Base-by-base conservation (phyloP, 2,329 filamentous ascomycete genomes). In the Gyromitra esculenta region DNA sequence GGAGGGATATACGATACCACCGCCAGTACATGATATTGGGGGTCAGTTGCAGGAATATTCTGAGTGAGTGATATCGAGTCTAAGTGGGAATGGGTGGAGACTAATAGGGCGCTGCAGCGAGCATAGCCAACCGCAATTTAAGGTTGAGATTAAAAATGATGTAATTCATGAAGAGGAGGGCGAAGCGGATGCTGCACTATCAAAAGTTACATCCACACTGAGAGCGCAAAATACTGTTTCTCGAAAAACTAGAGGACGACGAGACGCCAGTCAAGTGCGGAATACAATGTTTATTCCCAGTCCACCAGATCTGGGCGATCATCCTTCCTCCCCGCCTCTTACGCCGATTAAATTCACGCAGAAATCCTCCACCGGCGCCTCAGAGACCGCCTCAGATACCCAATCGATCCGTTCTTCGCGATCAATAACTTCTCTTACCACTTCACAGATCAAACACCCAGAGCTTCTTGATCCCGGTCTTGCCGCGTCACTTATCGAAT, bases 401-500 rank as follows among this genome's bases (percentile, higher is more conserved):
- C 93, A 95, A 72, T 98, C 96, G 0, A 91, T 98, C 76, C 91
- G 94, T 63, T 99, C 80, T 6, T 79, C 80, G 15, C 67, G 79
- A 11, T 81, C 96, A 1, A 91, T 92, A 1, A 92, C 93, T 79
- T 97, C 94, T 1, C 85, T 95, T 54, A 90, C 75, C 15, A 70
- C 77, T 18, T 85, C 91, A 56, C 87, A 87, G 2, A 89, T 92
- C n/a, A 91, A 90, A 81, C 96, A 99, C 82, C 91, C 93, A 0
- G 94, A 97, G 18, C 87, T 97, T 84, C 88, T 91, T 68, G 88
- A 89, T 8, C 89, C 92, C 0, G 95, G 96, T 1, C 86, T 99
- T 5, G 96, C 93, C 83, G 90, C 92, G 2, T 98, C 95, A 13
- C 88, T 98, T 71, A 91, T 98, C 65, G 96, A 99, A 83, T 96